phyloP scores from a whole-genome alignment of 2,329 filamentous ascomycete species.

The Penicillium psychrosexuale region DNA sequence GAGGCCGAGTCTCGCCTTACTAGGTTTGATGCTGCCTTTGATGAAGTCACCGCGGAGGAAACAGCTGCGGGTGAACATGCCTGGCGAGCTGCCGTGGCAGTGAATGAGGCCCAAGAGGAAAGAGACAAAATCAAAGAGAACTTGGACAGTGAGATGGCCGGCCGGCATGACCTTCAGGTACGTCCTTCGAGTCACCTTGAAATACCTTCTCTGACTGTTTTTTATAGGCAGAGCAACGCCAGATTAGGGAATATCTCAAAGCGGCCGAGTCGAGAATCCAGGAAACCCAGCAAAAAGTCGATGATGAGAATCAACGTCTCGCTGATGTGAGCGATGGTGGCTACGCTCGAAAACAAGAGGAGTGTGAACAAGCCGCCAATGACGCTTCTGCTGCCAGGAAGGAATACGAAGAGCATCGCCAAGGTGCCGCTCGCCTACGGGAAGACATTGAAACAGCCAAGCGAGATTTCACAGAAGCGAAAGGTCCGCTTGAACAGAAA shows the following conservation, averaged over 20 bases:
- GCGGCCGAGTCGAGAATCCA: constrained; percentile 47
- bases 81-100: constrained; percentile 44
- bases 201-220: constrained; percentile 2
- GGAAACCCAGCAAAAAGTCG: constrained; percentile 47
- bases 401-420: constrained; percentile 43
- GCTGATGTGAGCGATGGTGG: constrained; percentile 67
- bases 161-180: constrained; percentile 54
- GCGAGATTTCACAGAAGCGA: constrained; percentile 25
- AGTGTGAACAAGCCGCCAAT: constrained; percentile 59
- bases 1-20: constrained; percentile 44
- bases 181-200: not conserved
- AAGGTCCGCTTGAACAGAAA: constrained; percentile 43
- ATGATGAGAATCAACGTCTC: constrained; percentile 54
- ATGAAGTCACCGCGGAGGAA: constrained; percentile 38
- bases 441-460: constrained; percentile 37
- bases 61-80: constrained; percentile 44
- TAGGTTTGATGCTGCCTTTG: constrained; percentile 47
- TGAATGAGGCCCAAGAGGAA: constrained; percentile 48
- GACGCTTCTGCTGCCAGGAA: constrained; percentile 46
- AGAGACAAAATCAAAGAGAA: constrained; percentile 50
- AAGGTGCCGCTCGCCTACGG: constrained; percentile 34
- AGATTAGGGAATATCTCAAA: constrained; percentile 59
- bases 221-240: constrained; percentile 60
- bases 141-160: constrained; percentile 53
- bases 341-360: constrained; percentile 58